Percentiles rank a stretch among this genome's conserved stretches.
Evolutionary conservation across 805 yeast genomes (phyloP).

Genomic region (Teunomyces aglyptinius): DNA sequence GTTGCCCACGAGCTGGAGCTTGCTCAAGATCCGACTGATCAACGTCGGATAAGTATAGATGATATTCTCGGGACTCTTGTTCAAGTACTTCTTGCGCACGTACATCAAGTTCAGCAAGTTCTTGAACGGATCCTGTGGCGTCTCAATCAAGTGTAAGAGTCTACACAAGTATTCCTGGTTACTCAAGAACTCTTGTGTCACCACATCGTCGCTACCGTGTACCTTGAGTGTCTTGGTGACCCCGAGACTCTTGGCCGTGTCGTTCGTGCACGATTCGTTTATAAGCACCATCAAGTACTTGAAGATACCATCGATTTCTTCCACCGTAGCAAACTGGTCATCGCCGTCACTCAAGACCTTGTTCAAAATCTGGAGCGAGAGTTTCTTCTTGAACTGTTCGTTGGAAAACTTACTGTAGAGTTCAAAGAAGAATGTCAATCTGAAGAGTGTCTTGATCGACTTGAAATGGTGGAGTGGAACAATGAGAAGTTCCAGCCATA

Average conservation of each 20-base stretch:
- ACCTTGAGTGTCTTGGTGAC: constrained; percentile 31
- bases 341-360: constrained; percentile 44
- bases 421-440: constrained; percentile 49
- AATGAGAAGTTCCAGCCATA: constrained; percentile 46
- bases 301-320: constrained; percentile 59
- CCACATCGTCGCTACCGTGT: constrained; percentile 24
- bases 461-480: constrained; percentile 48
- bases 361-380: constrained; percentile 62
- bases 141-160: constrained; percentile 61
- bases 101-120: constrained; percentile 33
- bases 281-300: constrained; percentile 58
- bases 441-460: constrained; percentile 40
- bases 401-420: constrained; percentile 54
- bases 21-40: constrained; percentile 56
- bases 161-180: constrained; percentile 67
- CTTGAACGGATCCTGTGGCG: constrained; percentile 41
- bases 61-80: constrained; percentile 54
- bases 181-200: constrained; percentile 37
- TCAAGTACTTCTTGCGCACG: constrained; percentile 44
- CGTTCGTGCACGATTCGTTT: constrained; percentile 28
- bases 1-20: constrained; percentile 49
- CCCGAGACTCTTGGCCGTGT: constrained; percentile 41
- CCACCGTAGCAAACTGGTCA: constrained; percentile 31
- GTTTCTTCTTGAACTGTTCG: constrained; percentile 48
- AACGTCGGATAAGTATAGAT: constrained; percentile 75